phyloP scores from a whole-genome alignment of 108 stramenopile species.

The Tribonema minus region DNA sequence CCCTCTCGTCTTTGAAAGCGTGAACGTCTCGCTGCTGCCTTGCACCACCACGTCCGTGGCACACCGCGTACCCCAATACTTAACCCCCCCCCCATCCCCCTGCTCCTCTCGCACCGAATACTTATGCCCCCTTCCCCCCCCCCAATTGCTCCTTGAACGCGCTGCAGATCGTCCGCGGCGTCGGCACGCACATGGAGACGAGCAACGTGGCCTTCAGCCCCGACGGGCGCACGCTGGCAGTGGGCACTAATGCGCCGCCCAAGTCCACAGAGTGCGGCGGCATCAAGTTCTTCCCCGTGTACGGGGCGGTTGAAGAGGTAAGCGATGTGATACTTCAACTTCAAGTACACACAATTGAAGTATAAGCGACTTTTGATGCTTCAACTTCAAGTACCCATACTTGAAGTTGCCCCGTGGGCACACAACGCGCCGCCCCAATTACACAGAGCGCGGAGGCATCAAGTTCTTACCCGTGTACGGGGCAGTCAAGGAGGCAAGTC shows the following conservation, averaged over 20 bases:
- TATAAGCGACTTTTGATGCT: no score
- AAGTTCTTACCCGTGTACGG: constrained; percentile 31
- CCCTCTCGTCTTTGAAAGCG: no score
- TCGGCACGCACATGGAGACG: constrained; percentile 29
- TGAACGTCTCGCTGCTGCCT: no score
- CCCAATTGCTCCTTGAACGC: not conserved
- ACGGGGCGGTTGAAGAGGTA: no score
- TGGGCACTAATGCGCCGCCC: constrained; percentile 32
- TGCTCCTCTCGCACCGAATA: not conserved
- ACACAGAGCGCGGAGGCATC: constrained; percentile 6
- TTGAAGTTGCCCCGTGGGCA: no score
- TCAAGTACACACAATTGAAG: no score
- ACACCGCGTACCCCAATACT: no score
- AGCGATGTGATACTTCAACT: no score
- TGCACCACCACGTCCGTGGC: no score
- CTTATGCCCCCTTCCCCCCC: not conserved
- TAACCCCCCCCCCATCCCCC: no score
- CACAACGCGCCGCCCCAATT: constrained; percentile 24
- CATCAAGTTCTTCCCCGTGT: constrained; percentile 33
- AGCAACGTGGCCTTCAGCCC: constrained; percentile 49
- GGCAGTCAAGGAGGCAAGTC: no score
- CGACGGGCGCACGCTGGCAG: constrained; percentile 39
- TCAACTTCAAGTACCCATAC: no score
- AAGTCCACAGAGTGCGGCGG: constrained; percentile 9
- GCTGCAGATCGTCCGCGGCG: not conserved